Base-by-base conservation (phyloP, 139 green algal genomes). In the Chlamydomonas eustigma region DNA sequence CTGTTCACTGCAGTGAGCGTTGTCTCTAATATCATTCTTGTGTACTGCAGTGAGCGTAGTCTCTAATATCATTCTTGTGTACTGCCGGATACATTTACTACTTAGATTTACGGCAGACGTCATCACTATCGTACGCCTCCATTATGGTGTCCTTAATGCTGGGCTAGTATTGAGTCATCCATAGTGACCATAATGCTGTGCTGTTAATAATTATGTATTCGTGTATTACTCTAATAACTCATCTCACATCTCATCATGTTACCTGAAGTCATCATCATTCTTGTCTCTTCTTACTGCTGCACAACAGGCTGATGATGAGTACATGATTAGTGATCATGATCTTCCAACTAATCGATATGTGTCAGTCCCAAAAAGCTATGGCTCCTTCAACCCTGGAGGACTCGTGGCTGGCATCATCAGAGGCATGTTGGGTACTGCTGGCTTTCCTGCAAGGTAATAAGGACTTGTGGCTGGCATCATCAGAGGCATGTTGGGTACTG, bases 311-410 rank as follows among this genome's bases (percentile, higher is more conserved):
- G 93, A 97, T 66, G 93, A 98, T 78, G 94, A 98, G 83, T 98
- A 97, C 85, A 96, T 97, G 91, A 97, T 99, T 78, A 94, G 78
- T 44, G 95, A 99, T 84, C 82, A 84, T 50, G 91, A 98, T 73
- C 85, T 97, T 35, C 86, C 92, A 22, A 75, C 98, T 8, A 94
- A 88, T 39, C 76, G 75, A 4, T 98, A 89, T 86, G 94, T 99
- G 36, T 94, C 85, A 36, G 92, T 99, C 50, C 95, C 95, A 2
- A 92, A 92, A 37, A 92, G 96, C 78, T 93, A 97, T 81, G 91
- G 86, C 3, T 71, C 87, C 32, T 90, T 99, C 77, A 97, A 97
- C 78, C 95, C 92, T n/a, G 85, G 82, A 1, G 88, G 90, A 4
- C 94, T 97, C 67, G 88, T 94, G 65, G 95, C 95, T 28, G 95